These are phyloP conservation scores for Pseudogymnoascus sp. DNA, from an alignment of 2,329 filamentous ascomycete species.

Conservation along the genomic window DNA sequence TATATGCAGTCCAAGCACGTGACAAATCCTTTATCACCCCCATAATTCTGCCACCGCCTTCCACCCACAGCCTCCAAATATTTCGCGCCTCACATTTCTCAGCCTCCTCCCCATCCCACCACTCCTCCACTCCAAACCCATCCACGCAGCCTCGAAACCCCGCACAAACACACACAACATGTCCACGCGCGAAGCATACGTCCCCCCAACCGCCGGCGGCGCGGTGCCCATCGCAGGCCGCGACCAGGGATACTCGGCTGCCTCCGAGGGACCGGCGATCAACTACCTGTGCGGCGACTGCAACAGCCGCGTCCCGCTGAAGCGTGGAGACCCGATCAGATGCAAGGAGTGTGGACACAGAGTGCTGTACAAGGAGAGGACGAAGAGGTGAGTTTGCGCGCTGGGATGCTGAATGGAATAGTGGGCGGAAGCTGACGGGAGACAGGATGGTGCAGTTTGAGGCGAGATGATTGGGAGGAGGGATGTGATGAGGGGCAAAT, in stretches of 20 bases:
- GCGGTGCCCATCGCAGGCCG: constrained; percentile 27
- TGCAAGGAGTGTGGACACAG: constrained; percentile 92
- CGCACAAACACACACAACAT: constrained; percentile 30
- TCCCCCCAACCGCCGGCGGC: constrained; percentile 52
- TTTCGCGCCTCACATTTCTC: neutral
- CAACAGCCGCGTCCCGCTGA: constrained; percentile 65
- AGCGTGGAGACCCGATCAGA: constrained; percentile 70
- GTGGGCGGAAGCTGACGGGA: neutral
- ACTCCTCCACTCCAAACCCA: neutral
- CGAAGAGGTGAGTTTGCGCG: constrained; percentile 66
- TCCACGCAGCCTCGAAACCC: neutral
- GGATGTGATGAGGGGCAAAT: constrained; percentile 6
- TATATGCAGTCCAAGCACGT: neutral
- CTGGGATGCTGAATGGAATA: constrained; percentile 5
- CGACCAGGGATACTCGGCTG: constrained; percentile 28
- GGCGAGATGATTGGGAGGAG: constrained; percentile 57
- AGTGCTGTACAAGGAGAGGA: constrained; percentile 95
- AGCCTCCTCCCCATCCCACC: neutral
- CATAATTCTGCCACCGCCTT: constrained; percentile 8
- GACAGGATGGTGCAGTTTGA: constrained; percentile 96
- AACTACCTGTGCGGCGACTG: constrained; percentile 78
- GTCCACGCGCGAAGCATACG: constrained; percentile 70
- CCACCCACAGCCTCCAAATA: neutral
- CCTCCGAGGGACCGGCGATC: constrained; percentile 47
- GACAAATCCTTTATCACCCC: neutral